A percentile compares a stretch with the other conserved stretches of the same genome.
Conservation (phyloP, 2,329 filamentous ascomycete genomes). For the Elsinoe perseae region DNA sequence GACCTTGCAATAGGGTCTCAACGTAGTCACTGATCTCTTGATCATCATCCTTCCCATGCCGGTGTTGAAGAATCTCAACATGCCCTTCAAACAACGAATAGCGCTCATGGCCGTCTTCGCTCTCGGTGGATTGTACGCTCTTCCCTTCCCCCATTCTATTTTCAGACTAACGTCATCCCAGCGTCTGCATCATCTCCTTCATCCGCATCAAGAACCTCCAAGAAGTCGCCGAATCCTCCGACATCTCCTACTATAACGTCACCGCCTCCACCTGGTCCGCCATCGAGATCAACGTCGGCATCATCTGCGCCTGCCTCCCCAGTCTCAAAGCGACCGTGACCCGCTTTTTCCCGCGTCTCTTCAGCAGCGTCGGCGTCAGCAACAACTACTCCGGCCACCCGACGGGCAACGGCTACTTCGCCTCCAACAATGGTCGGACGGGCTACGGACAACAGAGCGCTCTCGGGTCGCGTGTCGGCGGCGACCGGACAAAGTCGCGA, state of each 20-base stretch:
- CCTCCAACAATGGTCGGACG: background rate
- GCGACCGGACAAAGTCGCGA: background rate
- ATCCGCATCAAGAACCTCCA: constrained; percentile 19
- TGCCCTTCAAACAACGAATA: constrained; percentile 16
- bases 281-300: constrained; percentile 19
- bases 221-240: constrained; percentile 14
- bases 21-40: constrained; percentile 18
- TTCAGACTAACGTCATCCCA: background rate
- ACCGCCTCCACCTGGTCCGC: constrained; percentile 18
- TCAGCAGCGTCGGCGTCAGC: background rate
- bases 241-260: constrained; percentile 18
- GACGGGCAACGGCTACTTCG: constrained; percentile 10
- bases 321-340: constrained; percentile 19
- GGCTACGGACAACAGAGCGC: background rate
- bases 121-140: constrained; percentile 20
- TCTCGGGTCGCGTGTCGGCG: background rate
- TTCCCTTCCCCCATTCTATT: too few relatives aligned
- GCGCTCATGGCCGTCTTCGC: constrained; percentile 19
- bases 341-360: constrained; percentile 14
- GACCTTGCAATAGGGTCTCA: background rate
- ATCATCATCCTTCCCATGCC: constrained; percentile 18
- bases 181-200: constrained; percentile 20
- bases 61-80: constrained; percentile 16
- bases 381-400: constrained; percentile 6
- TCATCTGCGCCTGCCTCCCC: constrained; percentile 20